Base-by-base conservation (phyloP, 495 filamentous ascomycete genomes). In the Astrocystis sublimbata region DNA sequence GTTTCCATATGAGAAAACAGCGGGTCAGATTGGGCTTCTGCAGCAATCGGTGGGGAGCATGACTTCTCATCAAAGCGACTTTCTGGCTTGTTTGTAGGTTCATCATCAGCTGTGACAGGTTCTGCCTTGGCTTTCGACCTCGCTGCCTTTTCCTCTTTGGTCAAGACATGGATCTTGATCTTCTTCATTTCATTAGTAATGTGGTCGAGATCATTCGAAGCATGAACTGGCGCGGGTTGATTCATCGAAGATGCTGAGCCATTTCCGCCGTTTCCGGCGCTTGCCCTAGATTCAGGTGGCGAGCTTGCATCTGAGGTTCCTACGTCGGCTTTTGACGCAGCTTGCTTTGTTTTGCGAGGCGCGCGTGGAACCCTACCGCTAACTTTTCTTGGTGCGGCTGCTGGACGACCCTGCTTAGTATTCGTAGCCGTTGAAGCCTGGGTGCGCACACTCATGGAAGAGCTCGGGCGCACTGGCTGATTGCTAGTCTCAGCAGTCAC, bases 81-180 rank as follows among this genome's bases (percentile, higher is more conserved):
- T 21, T 46, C 17, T 6, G 57, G 58, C 31, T 63, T 52, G 6
- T 57, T 61, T 9, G 67, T 46, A 10, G 72, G 55, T 24, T 65
- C 56, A 19, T 73, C 65, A 17, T 57, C 49, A 1, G 43, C 38
- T 52, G 50, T 38, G 19, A 21, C 58, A 12, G 65, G 57, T 59
- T 65, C 64, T 30, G 69, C 59, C 46, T 74, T 71, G 13, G 73
- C 75, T 45, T 68, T 73, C 38, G 78, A 69, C 4, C 73, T 71
- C 6, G 83, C 83, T 35, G 89, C 88, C 57, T 88, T 82, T 68
- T 91, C 87, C 59, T 91, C 86, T 24, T 88, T 85, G 0, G 88
- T 85, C 0, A 90, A 79, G 41, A 93, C 78, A 43, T 86, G 90
- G 49, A 96, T 78, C 66, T 88, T 93, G 65, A 96, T 86, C 65